Evolutionary conservation across 2,329 filamentous ascomycete genomes (phyloP).

Genomic region (Ophiostoma populinum): DNA sequence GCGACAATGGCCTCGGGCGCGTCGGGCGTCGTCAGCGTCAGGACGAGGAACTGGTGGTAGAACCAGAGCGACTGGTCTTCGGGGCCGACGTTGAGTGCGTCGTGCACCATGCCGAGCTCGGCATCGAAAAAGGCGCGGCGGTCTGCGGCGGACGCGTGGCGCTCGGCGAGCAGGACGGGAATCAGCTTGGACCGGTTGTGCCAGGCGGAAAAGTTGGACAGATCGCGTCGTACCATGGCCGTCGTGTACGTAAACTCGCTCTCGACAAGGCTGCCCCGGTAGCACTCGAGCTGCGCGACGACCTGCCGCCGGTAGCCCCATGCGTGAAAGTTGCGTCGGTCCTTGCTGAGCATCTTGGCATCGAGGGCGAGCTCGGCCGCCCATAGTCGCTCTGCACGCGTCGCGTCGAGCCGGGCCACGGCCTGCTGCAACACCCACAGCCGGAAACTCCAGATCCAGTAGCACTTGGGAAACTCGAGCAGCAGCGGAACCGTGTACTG

Average conservation of each 20-base stretch:
- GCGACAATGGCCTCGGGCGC: conserved; percentile 41
- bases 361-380: conserved; percentile 66
- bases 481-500: conserved; percentile 71
- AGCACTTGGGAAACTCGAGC: conserved; percentile 82
- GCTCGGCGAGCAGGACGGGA: conserved; percentile 54
- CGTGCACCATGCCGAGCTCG: conserved; percentile 61
- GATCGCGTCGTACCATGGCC: conserved; percentile 65
- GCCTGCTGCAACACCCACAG: conserved; percentile 66
- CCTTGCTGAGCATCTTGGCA: conserved; percentile 71
- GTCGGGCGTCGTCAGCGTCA: conserved; percentile 38
- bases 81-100: conserved; percentile 72
- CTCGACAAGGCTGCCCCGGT: conserved; percentile 47
- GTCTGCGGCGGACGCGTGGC: conserved; percentile 42
- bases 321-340: conserved; percentile 87
- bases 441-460: conserved; percentile 98
- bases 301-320: conserved; percentile 82
- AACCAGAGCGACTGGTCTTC: conserved; percentile 96
- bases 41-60: conserved; percentile 79
- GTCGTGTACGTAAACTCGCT: conserved; percentile 79
- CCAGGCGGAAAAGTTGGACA: conserved; percentile 97
- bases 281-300: conserved; percentile 55
- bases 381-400: conserved; percentile 53
- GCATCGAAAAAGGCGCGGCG: conserved; percentile 53
- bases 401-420: conserved; percentile 40
- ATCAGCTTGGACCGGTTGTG: conserved; percentile 80